These are phyloP conservation scores for Lepidium africanum DNA, from an alignment of 345 rosid species.

Conservation along the genomic window DNA sequence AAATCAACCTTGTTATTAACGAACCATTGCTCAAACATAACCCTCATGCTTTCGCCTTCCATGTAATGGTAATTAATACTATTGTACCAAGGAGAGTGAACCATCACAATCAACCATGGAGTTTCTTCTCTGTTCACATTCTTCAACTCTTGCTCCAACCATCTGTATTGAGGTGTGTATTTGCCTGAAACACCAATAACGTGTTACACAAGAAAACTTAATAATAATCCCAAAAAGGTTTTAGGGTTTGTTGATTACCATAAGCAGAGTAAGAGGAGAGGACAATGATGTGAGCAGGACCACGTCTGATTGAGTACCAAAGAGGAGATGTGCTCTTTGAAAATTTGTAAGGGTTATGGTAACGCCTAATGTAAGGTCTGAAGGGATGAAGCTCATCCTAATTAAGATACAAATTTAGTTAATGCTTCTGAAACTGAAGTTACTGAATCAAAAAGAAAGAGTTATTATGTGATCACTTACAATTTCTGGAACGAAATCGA, in stretches of 20 bases:
- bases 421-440: background rate
- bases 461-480: slow-evolving; percentile 21
- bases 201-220: background rate
- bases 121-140: slow-evolving; percentile 36
- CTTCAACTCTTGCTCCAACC: slow-evolving; percentile 28
- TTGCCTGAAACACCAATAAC: slow-evolving; percentile 2
- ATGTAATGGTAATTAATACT: slow-evolving; percentile 32
- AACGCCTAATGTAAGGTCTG: slow-evolving; percentile 31
- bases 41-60: slow-evolving; percentile 55
- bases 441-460: background rate
- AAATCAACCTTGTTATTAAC: slow-evolving; percentile 39
- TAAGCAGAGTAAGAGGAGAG: slow-evolving; percentile 43
- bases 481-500: slow-evolving; percentile 30
- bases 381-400: slow-evolving; percentile 33
- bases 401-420: background rate
- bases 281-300: slow-evolving; percentile 39
- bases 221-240: background rate
- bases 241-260: slow-evolving; percentile 18
- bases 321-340: slow-evolving; percentile 40
- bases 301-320: slow-evolving; percentile 47
- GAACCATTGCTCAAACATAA: slow-evolving; percentile 36
- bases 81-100: slow-evolving; percentile 32
- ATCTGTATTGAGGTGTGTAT: slow-evolving; percentile 35
- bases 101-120: slow-evolving; percentile 28
- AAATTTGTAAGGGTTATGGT: slow-evolving; percentile 30